phyloP scores from a whole-genome alignment of 1,284 basidiomycete species.

The Moniliophthora roreri region DNA sequence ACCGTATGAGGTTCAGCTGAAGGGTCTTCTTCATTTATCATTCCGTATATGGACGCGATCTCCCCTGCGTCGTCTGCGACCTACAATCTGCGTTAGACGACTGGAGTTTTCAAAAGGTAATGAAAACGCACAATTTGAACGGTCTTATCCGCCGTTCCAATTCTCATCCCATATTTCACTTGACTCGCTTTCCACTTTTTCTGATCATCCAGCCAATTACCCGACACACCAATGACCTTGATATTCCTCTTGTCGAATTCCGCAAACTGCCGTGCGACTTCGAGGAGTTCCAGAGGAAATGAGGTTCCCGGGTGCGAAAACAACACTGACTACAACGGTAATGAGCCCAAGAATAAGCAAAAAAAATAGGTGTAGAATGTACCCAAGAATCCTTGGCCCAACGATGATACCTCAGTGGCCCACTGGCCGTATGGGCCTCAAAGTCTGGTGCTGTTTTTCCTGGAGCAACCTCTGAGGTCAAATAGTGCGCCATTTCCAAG shows the following conservation, averaged over 20 bases:
- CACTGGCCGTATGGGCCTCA: constrained; percentile 79
- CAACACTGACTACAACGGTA: constrained; percentile 12
- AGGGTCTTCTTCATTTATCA: constrained; percentile 6
- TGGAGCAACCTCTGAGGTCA: constrained; percentile 47
- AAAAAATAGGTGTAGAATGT: constrained; percentile 23
- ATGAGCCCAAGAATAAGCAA: not conserved
- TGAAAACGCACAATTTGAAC: constrained; percentile 10
- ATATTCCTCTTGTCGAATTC: constrained; percentile 11
- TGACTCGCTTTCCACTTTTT: constrained; percentile 7
- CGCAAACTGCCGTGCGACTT: constrained; percentile 7
- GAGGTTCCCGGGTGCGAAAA: constrained; percentile 14
- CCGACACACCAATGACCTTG: constrained; percentile 11
- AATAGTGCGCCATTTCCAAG: not conserved
- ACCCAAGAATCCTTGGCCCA: constrained; percentile 92
- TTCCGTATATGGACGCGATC: constrained; percentile 9
- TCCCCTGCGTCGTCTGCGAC: constrained; percentile 11
- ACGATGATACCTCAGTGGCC: constrained; percentile 86
- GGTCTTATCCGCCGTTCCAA: not conserved
- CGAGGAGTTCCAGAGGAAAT: constrained; percentile 9
- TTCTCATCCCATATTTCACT: constrained; percentile 6
- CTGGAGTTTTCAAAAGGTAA: not conserved
- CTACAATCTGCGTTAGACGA: not conserved
- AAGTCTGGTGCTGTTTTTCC: constrained; percentile 83
- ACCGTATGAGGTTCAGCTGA: constrained; percentile 8
- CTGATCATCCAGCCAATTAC: constrained; percentile 12